Evolutionary conservation across 2,329 filamentous ascomycete species (phyloP).

Genomic region (Fusarium liriodendri): DNA sequence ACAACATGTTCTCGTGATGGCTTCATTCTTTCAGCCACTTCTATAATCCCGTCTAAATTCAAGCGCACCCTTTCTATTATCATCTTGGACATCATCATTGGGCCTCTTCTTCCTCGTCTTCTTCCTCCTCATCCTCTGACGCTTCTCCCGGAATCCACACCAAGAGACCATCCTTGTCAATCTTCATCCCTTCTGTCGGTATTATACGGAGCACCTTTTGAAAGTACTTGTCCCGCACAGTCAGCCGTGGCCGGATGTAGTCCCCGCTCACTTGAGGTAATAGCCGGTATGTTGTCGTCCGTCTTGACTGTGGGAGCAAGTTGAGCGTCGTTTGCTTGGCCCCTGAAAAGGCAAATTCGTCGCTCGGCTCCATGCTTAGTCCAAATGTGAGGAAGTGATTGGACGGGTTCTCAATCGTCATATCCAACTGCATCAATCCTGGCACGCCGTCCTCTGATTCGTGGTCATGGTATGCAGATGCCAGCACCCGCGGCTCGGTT

Average conservation of each 20-base stretch:
- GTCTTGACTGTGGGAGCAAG: constrained; percentile 82
- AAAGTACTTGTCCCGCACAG: constrained; percentile 91
- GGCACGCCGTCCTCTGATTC: constrained; percentile 42
- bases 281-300: constrained; percentile 78
- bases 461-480: constrained; percentile 60
- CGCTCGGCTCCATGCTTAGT: constrained; percentile 89
- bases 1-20: constrained; percentile 19
- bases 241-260: constrained; percentile 79
- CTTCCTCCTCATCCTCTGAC: constrained; percentile 39
- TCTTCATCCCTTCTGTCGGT: constrained; percentile 78
- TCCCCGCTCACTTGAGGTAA: constrained; percentile 72
- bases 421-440: constrained; percentile 58
- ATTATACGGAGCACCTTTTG: constrained; percentile 88
- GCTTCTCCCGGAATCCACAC: constrained; percentile 66
- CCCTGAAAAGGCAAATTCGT: constrained; percentile 93
- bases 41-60: constrained; percentile 12
- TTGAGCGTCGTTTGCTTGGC: constrained; percentile 84
- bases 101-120: constrained; percentile 32
- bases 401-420: constrained; percentile 91
- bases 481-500: constrained; percentile 87
- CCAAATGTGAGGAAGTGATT: constrained; percentile 96
- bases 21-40: constrained; percentile 16
- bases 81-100: constrained; percentile 14
- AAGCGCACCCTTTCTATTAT: constrained; percentile 6
- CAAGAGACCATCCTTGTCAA: constrained; percentile 72